Base-by-base conservation (phyloP, 1,284 basidiomycete genomes). In the Pascua guehoae region DNA sequence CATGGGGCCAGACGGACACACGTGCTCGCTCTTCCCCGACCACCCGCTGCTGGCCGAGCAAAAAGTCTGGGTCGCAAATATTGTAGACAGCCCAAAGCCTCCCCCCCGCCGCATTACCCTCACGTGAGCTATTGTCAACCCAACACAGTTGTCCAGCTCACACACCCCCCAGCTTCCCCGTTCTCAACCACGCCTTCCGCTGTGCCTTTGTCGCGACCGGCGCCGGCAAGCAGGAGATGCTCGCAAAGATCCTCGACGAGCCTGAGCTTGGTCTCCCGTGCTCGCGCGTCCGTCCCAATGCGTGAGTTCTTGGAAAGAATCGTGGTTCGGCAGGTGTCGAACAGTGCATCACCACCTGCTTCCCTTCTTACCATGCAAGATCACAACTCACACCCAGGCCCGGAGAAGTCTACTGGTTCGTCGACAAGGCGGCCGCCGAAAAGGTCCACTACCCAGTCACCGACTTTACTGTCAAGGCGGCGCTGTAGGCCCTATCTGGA, bases 1-100 rank as follows among this genome's bases (percentile, higher is more conserved):
- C 56, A 87, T 93, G 83, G 93, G 93, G 12, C 87, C 89, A 4
- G 95, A 98, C 73, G 95, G 96, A 16, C 96, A 99, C 82, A 98
- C 95, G 37, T 91, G 88, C 63, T 93, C 89, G 32, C 86, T 99
- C 63, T 99, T 99, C 85, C 95, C 96, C 18, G 88, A 84, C 4
- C 95, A 98, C 74, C 83, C 84, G 56, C 83, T 98, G 43, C 83
- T 98, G 41, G 71, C 79, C 40, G 95, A 98, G 78, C 84, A 84
- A 60, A 89, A 91, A 72, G 84, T 91, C 51, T 98, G 95, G 95
- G 91, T 99, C 18, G 92, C 92, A 1, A 89, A 86, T 74, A 82
- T 98, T 68, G 86, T 89, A 48, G 92, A 98, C 79, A 89, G 88
- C 51, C 96, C 96, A 40, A 98, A 98, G 79, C 92, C 91, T 0